Evolutionary conservation across 805 yeast species (phyloP).

Genomic region (Candida namnaoensis): DNA sequence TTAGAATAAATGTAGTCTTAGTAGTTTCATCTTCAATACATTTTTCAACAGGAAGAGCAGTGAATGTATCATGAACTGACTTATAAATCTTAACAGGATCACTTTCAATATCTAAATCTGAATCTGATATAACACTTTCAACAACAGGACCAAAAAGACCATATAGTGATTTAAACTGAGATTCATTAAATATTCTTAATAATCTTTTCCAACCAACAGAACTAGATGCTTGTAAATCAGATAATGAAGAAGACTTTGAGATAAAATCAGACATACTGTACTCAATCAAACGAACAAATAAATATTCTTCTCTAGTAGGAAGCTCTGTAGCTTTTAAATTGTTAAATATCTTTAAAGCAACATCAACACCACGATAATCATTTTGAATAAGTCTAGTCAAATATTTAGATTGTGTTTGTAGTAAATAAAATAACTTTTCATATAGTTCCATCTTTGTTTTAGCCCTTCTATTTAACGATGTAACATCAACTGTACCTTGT

Average conservation of each 20-base stretch:
- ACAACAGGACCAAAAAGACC: constrained; percentile 29
- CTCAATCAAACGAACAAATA: constrained; percentile 13
- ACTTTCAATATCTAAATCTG: constrained; percentile 58
- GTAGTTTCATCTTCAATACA: constrained; percentile 82
- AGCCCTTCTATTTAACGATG: constrained; percentile 21
- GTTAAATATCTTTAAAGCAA: constrained; percentile 17
- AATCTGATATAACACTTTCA: constrained; percentile 22
- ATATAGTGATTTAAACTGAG: constrained; percentile 23
- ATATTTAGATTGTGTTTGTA: constrained; percentile 79
- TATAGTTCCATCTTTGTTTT: constrained; percentile 53
- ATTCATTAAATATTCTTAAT: constrained; percentile 27
- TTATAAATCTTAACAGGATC: constrained; percentile 60
- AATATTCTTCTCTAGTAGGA: constrained; percentile 18
- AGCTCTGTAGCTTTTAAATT: constrained; percentile 17
- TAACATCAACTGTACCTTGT: constrained; percentile 13
- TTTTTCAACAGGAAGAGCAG: constrained; percentile 40
- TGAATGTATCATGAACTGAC: constrained; percentile 27
- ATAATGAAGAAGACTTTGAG: constrained; percentile 22
- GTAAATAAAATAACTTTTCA: constrained; percentile 69
- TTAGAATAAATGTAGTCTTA: constrained; percentile 57
- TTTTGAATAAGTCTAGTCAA: constrained; percentile 44
- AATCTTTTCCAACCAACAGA: constrained; percentile 33
- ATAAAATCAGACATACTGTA: constrained; percentile 26
- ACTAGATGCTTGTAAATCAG: constrained; percentile 11
- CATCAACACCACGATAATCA: constrained; percentile 18